Evolutionary conservation across 2,329 filamentous ascomycete genomes (phyloP), one percentile per base, ranked within the genome.

Genomic region (Colletotrichum higginsianum): DNA sequence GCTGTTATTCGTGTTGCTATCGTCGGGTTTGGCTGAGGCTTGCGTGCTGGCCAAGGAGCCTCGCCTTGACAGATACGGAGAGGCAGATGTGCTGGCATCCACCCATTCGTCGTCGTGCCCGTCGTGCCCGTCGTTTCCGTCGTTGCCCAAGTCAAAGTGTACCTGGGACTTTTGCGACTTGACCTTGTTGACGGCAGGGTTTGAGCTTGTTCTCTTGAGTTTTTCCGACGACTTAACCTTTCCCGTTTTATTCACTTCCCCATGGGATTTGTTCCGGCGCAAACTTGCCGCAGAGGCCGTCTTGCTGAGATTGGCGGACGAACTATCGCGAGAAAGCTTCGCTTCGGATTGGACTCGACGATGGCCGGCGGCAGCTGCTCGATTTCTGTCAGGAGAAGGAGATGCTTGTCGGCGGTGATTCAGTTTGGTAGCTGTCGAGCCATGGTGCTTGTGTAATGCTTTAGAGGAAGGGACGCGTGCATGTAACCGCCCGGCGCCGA

Each of bases 41-140:
- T 85, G 86, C 23, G 82, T 85, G 74, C 84, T 86, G 79, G 71
- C 73, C 18, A 73, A 67, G 13, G 72, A 73, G 4, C 68, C 79
- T 76, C 84, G 82, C 68, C 86, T 81, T 15, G 86, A 87, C 56
- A 88, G 80, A 73, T 89, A 87, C 5, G 90, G 90, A 13, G 89
- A 91, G 62, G 89, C 90, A 67, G 88, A 90, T 57, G 85, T 86
- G 79, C 89, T 91, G 71, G 90, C 89, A 80, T 92, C 90, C 52
- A 92, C 88, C 90, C 90, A 92, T 82, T 90, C 90, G 84, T 90
- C 89, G 63, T 89, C 86, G 49, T 79, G 79, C 30, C 79, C 80
- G 77, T 86, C 84, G 76, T 84, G 30, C 8, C 35, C 35, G 35
- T 35, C 9, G 35, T 38, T 11, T 38, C 35, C 35, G 77, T 86